Evolutionary conservation across 805 yeast genomes (phyloP).

Genomic region (Debaryomyces castellii): DNA sequence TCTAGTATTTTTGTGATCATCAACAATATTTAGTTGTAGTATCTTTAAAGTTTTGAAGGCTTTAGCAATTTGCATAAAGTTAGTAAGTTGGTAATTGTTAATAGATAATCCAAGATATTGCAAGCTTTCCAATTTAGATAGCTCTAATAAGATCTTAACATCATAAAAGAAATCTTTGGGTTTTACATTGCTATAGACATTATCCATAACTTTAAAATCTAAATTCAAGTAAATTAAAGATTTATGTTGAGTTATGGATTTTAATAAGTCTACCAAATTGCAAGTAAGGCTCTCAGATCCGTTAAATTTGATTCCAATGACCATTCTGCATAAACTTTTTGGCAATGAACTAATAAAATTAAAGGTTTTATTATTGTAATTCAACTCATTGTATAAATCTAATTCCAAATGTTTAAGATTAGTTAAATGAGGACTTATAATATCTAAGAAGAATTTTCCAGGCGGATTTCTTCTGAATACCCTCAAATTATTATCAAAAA

Average conservation of each 20-base stretch:
- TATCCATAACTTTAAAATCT: slow-evolving; percentile 4
- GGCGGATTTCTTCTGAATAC: slow-evolving; percentile 11
- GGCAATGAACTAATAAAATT: slow-evolving; percentile 5
- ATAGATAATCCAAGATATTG: slow-evolving; percentile 9
- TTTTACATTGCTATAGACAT: neutral
- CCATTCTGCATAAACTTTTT: slow-evolving; percentile 1
- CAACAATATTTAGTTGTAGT: slow-evolving; percentile 4
- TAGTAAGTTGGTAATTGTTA: slow-evolving; percentile 7
- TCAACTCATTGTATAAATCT: slow-evolving; percentile 12
- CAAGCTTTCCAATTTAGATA: slow-evolving; percentile 4
- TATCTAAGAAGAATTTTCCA: slow-evolving; percentile 6
- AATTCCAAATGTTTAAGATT: slow-evolving; percentile 7
- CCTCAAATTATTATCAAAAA: slow-evolving; percentile 2
- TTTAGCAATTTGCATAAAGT: slow-evolving; percentile 3
- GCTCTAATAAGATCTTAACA: neutral
- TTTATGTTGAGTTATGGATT: slow-evolving; percentile 3
- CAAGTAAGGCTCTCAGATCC: slow-evolving; percentile 6
- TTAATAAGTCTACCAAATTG: slow-evolving; percentile 3
- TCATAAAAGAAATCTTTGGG: slow-evolving; percentile 1
- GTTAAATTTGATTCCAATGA: slow-evolving; percentile 6
- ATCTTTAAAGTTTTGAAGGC: slow-evolving; percentile 3
- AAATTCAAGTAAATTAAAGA: slow-evolving; percentile 7
- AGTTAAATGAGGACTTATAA: slow-evolving; percentile 5
- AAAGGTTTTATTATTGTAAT: slow-evolving; percentile 7
- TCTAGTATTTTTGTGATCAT: neutral